phyloP scores from a whole-genome alignment of 176 grass and related monocot genomes.

The Metroxylon sagu region DNA sequence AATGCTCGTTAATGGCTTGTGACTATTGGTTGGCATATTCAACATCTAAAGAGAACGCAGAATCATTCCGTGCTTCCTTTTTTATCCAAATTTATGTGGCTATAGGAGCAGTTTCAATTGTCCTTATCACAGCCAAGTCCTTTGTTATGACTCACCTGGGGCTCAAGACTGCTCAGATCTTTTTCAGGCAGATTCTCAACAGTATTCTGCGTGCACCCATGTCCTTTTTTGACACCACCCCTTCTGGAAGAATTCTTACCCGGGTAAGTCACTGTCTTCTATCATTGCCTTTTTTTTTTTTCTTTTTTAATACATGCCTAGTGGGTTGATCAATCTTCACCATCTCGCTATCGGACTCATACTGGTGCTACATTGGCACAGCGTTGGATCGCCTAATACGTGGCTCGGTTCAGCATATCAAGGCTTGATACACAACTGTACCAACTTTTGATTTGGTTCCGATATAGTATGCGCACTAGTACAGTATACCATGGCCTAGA shows the following conservation, averaged over 20 bases:
- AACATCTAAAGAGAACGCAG: constrained; percentile 42
- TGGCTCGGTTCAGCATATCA: too few relatives aligned
- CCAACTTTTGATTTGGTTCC: too few relatives aligned
- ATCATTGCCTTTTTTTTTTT: neutral
- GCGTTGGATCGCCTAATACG: too few relatives aligned
- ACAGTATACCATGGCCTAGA: too few relatives aligned
- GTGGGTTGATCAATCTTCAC: too few relatives aligned
- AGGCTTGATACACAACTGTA: too few relatives aligned
- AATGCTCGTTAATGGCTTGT: constrained; percentile 53
- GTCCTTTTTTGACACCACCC: constrained; percentile 96
- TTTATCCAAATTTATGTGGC: constrained; percentile 66
- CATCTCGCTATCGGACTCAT: too few relatives aligned
- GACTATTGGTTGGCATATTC: constrained; percentile 90
- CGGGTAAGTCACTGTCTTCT: constrained; percentile 31
- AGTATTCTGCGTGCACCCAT: constrained; percentile 94
- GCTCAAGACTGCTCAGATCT: constrained; percentile 57
- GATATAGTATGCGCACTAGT: too few relatives aligned
- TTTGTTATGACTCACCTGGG: constrained; percentile 65
- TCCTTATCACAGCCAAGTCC: constrained; percentile 39
- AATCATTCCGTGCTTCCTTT: constrained; percentile 32
- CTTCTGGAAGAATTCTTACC: constrained; percentile 91
- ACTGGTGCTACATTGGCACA: too few relatives aligned
- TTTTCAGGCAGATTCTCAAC: constrained; percentile 79
- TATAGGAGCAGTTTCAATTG: constrained; percentile 36
- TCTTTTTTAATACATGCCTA: too few relatives aligned